Evolutionary conservation across 257 asterid species (phyloP).

Genomic region (Mentha longifolia): DNA sequence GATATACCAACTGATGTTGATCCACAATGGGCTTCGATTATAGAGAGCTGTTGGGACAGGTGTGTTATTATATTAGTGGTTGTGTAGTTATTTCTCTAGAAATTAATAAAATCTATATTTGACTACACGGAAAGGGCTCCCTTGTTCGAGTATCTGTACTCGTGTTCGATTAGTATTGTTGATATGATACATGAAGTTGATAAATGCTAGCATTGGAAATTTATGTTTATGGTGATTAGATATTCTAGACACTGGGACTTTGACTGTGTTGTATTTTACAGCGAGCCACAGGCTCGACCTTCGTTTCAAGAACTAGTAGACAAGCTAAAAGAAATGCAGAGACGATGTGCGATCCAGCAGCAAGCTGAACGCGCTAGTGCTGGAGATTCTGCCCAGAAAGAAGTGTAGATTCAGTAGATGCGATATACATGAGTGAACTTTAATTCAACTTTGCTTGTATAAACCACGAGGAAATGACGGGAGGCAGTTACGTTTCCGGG

Average conservation of each 20-base stretch:
- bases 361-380: constrained; percentile 63
- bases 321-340: constrained; percentile 72
- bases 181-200: background rate
- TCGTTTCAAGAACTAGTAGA: constrained; percentile 78
- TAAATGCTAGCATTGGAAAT: background rate
- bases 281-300: constrained; percentile 80
- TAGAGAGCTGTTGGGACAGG: constrained; percentile 95
- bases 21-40: constrained; percentile 78
- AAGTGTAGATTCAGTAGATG: constrained; percentile 33
- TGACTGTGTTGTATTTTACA: constrained; percentile 36
- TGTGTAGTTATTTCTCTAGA: too few species aligned
- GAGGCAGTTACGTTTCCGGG: background rate
- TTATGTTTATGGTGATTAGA: background rate
- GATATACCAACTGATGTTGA: constrained; percentile 79
- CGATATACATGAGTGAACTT: background rate
- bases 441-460: background rate
- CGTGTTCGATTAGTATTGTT: background rate
- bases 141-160: background rate
- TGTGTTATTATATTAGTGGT: constrained; percentile 33
- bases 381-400: constrained; percentile 52
- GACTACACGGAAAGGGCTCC: too few species aligned
- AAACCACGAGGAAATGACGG: background rate
- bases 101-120: too few species aligned
- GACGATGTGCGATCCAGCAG: constrained; percentile 48
- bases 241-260: background rate